phyloP scores from a whole-genome alignment of 164 flowering plant species.

The Pachysandra terminalis region DNA sequence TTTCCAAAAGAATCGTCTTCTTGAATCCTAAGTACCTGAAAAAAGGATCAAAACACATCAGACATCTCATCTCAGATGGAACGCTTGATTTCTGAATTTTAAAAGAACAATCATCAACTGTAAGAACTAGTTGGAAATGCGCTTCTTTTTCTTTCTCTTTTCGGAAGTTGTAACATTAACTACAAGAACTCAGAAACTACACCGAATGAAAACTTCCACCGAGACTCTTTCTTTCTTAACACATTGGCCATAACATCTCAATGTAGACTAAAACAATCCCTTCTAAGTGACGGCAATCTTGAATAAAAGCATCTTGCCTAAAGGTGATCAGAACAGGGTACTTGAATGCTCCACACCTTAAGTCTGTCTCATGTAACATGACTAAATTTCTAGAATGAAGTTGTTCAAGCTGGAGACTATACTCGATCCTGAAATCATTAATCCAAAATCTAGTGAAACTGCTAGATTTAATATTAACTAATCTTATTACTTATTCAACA shows the following conservation, averaged over 20 bases:
- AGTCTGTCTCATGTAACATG: too few relatives aligned
- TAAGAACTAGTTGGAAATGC: too few relatives aligned
- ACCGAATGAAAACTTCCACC: too few relatives aligned
- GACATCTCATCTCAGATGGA: neutral
- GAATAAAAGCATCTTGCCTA: slow-evolving; percentile 4
- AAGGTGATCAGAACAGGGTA: neutral
- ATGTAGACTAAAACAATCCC: too few relatives aligned
- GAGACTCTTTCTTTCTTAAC: too few relatives aligned
- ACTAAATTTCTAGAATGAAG: slow-evolving; percentile 35
- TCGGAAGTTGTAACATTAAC: too few relatives aligned
- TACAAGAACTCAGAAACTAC: too few relatives aligned
- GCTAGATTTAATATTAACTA: neutral
- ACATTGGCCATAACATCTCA: too few relatives aligned
- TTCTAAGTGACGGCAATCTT: neutral
- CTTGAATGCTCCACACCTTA: too few relatives aligned
- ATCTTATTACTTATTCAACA: neutral
- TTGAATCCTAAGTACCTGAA: slow-evolving; percentile 73
- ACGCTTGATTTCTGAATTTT: neutral
- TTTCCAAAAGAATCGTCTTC: slow-evolving; percentile 70
- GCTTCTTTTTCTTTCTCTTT: too few relatives aligned
- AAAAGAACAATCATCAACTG: too few relatives aligned
- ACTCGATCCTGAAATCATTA: too few relatives aligned
- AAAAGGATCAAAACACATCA: neutral
- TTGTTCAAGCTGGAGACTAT: slow-evolving; percentile 50
- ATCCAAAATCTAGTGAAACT: neutral